Base-by-base conservation (phyloP, 805 yeast genomes). In the Wickerhamiella siamensis region DNA sequence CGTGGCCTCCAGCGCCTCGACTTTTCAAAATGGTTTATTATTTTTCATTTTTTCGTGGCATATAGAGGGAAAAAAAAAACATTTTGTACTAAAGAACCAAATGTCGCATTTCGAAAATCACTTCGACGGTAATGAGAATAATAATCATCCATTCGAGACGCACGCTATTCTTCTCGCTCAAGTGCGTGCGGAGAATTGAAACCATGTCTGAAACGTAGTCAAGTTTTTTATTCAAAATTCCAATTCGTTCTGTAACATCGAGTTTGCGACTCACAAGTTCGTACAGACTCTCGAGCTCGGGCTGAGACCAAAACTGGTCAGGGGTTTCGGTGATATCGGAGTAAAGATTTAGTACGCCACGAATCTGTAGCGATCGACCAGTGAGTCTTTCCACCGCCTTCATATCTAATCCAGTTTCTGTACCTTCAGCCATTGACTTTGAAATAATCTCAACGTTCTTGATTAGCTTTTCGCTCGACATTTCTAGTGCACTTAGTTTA, bases 131-230 rank as follows among this genome's bases (percentile, higher is more conserved):
- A 46, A 87, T 87, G 50, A 87, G 65, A 21, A 77, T 66, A 41
- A 87, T 83, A 51, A 87, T 84, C 57, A 84, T 79, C 93, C 93
- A 82, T 57, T 87, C 96, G 36, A 87, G 63, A 17, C 84, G 64
- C 3, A 83, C 71, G 27, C 88, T 71, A 46, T 79, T 81, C 50
- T 76, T 75, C 51, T 86, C 94, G 43, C 76, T 79, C 46, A 84
- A 57, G 3, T 84, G 79, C 17, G 79, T 72, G 47, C 86, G 66
- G 31, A 87, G 64, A 2, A 86, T 87, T 10, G 83, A 69, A 14
- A 83, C 80, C 55, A 86, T 94, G 47, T 87, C 95, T 0, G 93
- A 77, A 2, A 93, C 84, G 60, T 87, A 87, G 58, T 87, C 96
- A 45, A 87, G 63, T 57, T 86, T 86, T 41, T 86, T 70, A 58